Base-by-base conservation (phyloP, 1,284 basidiomycete genomes). In the Cutaneotrichosporon mucoides region DNA sequence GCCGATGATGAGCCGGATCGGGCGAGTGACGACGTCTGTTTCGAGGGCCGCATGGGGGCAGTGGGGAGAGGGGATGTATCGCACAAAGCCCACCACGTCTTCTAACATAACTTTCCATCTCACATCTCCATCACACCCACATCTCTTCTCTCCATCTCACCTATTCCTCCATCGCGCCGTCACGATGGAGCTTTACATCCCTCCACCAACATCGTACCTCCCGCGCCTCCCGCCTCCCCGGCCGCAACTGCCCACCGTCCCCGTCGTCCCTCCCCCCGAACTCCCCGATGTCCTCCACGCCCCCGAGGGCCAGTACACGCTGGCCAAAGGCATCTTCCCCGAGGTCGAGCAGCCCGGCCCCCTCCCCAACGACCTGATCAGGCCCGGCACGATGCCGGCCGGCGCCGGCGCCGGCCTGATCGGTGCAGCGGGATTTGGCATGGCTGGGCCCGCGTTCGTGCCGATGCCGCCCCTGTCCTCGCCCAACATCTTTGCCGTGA, bases 231-330 rank as follows among this genome's bases (percentile, higher is more conserved):
- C 63, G 13, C 70, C 70, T 33, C 71, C 71, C 5, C 63, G 66
- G 52, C 73, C 73, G 2, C 63, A 66, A 11, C 40, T 59, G 16
- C 75, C 75, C 3, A 66, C 72, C 1, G 72, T 76, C 10, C 75
- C 75, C 4, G 56, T 74, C 53, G 70, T 73, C 40, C 69, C 73
- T 12, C 52, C 68, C 5, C 65, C 69, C 38, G 63, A 69, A 4
- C 65, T 77, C 15, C 75, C 73, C 13, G 67, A 69, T 12, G 60
- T 59, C 11, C 63, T 76, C 52, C 62, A 71, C 50, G 73, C 75
- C 4, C 76, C 76, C 5, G 76, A 77, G 57, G 76, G 76, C 7
- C 55, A 66, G 7, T 77, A 76, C 60, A 67, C 60, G 8, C 63
- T 68, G 6, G 66, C 66, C 33, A 56, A 64, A 43, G 57, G 57